These are phyloP conservation scores for Somion occarium DNA, from an alignment of 1,284 basidiomycete genomes.

Conservation along the genomic window DNA sequence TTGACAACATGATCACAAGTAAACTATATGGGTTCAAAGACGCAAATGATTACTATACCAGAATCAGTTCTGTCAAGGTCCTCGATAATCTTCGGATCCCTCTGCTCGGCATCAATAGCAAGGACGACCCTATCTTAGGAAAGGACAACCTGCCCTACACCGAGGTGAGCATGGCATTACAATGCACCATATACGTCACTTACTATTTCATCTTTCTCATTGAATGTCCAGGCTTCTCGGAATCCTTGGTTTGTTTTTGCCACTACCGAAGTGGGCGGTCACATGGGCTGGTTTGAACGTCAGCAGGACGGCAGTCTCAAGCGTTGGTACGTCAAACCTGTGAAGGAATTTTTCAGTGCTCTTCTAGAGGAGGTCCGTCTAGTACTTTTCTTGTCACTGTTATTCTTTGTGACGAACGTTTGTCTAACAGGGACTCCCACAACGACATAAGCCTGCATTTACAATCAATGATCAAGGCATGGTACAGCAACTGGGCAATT, in stretches of 20 bases:
- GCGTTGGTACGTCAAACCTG: conserved; percentile 24
- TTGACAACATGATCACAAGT: conserved; percentile 17
- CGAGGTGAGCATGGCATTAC: conserved; percentile 7
- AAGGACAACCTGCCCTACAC: conserved; percentile 12
- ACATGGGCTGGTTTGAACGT: conserved; percentile 25
- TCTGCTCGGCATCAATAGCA: conserved; percentile 21
- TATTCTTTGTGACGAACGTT: too few relatives aligned
- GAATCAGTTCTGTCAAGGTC: conserved; percentile 18
- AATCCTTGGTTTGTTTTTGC: conserved; percentile 23
- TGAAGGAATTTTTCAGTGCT: conserved; percentile 20
- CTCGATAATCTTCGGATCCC: conserved; percentile 17
- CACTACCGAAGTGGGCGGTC: conserved; percentile 21
- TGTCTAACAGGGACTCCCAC: too few relatives aligned
- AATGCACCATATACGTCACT: neutral
- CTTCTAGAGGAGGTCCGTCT: conserved; percentile 17
- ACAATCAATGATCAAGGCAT: neutral
- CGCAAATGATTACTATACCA: conserved; percentile 21
- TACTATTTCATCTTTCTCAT: too few relatives aligned
- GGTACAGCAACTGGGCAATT: neutral
- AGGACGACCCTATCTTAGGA: conserved; percentile 23
- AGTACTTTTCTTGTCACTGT: neutral
- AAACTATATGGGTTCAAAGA: conserved; percentile 20
- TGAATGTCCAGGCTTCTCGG: conserved; percentile 9
- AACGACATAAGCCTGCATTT: neutral
- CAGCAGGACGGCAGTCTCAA: conserved; percentile 12